phyloP scores from a whole-genome alignment of 2,329 filamentous ascomycete species.

The Cladosporium austrohemisphaericum region DNA sequence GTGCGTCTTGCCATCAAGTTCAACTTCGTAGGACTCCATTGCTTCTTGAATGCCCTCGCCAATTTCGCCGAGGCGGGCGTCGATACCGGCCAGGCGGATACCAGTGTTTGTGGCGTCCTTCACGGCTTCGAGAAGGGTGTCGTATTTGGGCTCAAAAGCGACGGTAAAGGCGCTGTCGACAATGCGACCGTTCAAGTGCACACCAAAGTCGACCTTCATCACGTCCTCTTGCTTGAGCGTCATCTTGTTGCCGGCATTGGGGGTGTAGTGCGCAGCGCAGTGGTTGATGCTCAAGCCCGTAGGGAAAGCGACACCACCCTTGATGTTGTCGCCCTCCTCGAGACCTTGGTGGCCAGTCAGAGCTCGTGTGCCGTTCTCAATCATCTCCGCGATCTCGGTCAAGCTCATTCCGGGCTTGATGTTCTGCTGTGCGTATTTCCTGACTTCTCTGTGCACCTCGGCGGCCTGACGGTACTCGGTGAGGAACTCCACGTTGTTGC shows the following conservation, averaged over 20 bases:
- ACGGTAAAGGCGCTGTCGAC: slow-evolving; percentile 80
- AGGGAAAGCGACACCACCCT: slow-evolving; percentile 54
- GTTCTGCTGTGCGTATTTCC: slow-evolving; percentile 47
- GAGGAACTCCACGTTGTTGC: slow-evolving; percentile 48
- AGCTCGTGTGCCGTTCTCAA: slow-evolving; percentile 53
- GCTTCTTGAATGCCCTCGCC: slow-evolving; percentile 57
- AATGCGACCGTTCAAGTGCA: slow-evolving; percentile 75
- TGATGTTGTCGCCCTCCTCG: slow-evolving; percentile 49
- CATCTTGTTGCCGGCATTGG: slow-evolving; percentile 61
- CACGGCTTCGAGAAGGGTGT: slow-evolving; percentile 69
- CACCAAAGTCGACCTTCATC: slow-evolving; percentile 78
- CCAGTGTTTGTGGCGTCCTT: slow-evolving; percentile 68
- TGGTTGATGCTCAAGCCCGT: slow-evolving; percentile 54
- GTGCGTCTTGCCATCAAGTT: slow-evolving; percentile 50
- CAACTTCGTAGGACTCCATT: slow-evolving; percentile 61
- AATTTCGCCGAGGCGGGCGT: slow-evolving; percentile 53
- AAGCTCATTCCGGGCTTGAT: slow-evolving; percentile 51
- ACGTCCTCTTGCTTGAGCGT: slow-evolving; percentile 71
- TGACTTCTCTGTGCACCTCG: slow-evolving; percentile 54
- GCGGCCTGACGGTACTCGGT: slow-evolving; percentile 55
- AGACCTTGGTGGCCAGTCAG: slow-evolving; percentile 51
- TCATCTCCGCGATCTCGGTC: slow-evolving; percentile 49
- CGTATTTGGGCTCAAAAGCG: slow-evolving; percentile 70
- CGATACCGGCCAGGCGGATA: slow-evolving; percentile 52
- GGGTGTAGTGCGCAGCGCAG: slow-evolving; percentile 54